Conservation (phyloP, 164 flowering plant species). For the Sedum album region DNA sequence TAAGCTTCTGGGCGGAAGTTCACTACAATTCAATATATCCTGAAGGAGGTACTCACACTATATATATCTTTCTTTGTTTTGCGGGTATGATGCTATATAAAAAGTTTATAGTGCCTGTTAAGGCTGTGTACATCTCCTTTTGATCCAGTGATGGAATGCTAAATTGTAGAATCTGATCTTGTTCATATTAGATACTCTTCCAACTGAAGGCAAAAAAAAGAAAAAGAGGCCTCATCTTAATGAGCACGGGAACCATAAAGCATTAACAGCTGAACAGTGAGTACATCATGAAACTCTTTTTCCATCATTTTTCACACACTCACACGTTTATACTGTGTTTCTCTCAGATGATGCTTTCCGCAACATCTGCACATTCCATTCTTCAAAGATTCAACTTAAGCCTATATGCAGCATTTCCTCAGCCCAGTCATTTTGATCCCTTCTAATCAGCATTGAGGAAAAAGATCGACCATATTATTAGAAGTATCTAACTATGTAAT, state of each 20-base stretch:
- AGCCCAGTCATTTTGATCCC: background rate
- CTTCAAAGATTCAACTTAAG: background rate
- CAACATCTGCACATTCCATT: background rate
- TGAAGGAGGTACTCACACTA: constrained; percentile 31
- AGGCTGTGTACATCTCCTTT: no score
- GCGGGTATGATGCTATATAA: background rate
- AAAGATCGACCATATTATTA: background rate
- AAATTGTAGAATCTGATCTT: background rate
- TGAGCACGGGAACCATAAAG: constrained; percentile 15
- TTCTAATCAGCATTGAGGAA: background rate
- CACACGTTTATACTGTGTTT: background rate
- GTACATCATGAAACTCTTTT: background rate
- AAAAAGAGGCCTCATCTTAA: constrained; percentile 28
- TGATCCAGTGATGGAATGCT: background rate
- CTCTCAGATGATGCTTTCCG: background rate
- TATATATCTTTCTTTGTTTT: background rate
- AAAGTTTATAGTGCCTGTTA: background rate
- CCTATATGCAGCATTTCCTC: background rate
- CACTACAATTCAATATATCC: constrained; percentile 66
- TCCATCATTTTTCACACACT: background rate
- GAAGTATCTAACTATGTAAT: no score
- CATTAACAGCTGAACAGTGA: background rate
- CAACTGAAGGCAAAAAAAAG: constrained; percentile 44
- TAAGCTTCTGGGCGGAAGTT: constrained; percentile 73
- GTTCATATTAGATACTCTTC: constrained; percentile 28